Evolutionary conservation across 2,329 filamentous ascomycete genomes (phyloP).

Genomic region (Didymella pinodella): DNA sequence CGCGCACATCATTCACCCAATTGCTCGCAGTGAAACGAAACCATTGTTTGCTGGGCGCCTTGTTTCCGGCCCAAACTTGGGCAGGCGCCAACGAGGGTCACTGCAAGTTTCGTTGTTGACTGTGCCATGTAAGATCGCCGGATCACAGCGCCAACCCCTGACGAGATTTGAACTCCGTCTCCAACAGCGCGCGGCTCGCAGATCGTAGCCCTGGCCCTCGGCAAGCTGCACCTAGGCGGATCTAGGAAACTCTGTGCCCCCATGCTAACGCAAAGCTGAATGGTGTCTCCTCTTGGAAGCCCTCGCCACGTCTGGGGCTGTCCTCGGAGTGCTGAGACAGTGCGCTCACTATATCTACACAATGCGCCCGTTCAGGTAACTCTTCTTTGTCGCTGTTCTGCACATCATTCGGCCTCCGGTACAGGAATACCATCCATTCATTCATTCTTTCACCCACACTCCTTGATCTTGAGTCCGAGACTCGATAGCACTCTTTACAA

Average conservation of each 20-base stretch:
- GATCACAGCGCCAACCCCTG: constrained; percentile 30
- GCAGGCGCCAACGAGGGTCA: not conserved
- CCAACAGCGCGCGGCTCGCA: constrained; percentile 34
- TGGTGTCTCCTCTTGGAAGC: constrained; percentile 24
- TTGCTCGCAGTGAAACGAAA: constrained; percentile 19
- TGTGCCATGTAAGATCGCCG: constrained; percentile 7
- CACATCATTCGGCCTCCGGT: constrained; percentile 37
- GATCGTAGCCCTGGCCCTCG: constrained; percentile 25
- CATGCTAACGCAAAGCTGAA: constrained; percentile 24
- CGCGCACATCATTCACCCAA: constrained; percentile 3
- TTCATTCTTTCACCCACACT: constrained; percentile 27
- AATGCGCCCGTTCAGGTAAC: constrained; percentile 21
- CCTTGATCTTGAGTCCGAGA: constrained; percentile 46
- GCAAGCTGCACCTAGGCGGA: constrained; percentile 25
- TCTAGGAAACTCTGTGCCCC: constrained; percentile 25
- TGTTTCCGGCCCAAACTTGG: constrained; percentile 16
- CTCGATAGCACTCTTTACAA: constrained; percentile 40
- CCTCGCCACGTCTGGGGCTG: constrained; percentile 24
- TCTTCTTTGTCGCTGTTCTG: constrained; percentile 24
- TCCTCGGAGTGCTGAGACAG: constrained; percentile 28
- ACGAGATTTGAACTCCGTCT: constrained; percentile 23
- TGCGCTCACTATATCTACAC: constrained; percentile 32
- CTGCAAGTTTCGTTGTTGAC: constrained; percentile 3
- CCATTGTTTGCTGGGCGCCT: constrained; percentile 5
- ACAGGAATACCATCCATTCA: constrained; percentile 46